Base-by-base conservation (phyloP, 2,329 filamentous ascomycete species). In the Alternaria ethzedia region DNA sequence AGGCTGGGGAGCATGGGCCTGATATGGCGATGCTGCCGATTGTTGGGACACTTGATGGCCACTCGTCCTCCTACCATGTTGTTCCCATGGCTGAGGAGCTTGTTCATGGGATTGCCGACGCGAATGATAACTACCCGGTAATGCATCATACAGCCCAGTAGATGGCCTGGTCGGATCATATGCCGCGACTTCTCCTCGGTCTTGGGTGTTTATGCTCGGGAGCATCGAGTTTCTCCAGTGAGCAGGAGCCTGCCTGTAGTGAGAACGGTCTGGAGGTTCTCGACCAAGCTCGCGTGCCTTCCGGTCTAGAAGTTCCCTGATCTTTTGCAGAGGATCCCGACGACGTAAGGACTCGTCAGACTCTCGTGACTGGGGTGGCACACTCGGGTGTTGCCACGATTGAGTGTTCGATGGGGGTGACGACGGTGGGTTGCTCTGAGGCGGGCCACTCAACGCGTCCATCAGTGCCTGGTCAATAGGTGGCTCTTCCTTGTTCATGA, bases 61-160 rank as follows among this genome's bases (percentile, higher is more conserved):
- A 59, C 75, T 78, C 43, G 67, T 55, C 11, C 73, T 73, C 50
- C 75, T 74, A 15, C 72, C 70, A 20, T 66, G 71, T 23, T 66
- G 71, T 23, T 77, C 71, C 72, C 71, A 76, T 5, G 68, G 70
- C 15, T 70, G 63, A 52, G 66, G 30, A 25, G 67, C 59, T 54
- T 71, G 72, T 47, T 77, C 75, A 20, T 74, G 66, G 13, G 75
- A 76, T 21, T 41, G 68, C 41, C 72, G 75, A 32, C 71, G 75
- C 49, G 67, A 62, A 51, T 66, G 55, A 62, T 72, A 70, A 12
- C 59, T 60, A 41, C 65, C 61, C 49, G 73, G 67, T 21, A 76
- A 70, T 6, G 63, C 63, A 63, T 62, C 63, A 47, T 75, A 71
- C 11, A 71, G 63, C 25, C 71, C 67, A 20, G 67, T 67, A 8